Evolutionary conservation across 2,329 filamentous ascomycete genomes (phyloP), one percentile per base, ranked within the genome.

Genomic region (Fonsecaea pugnacius): DNA sequence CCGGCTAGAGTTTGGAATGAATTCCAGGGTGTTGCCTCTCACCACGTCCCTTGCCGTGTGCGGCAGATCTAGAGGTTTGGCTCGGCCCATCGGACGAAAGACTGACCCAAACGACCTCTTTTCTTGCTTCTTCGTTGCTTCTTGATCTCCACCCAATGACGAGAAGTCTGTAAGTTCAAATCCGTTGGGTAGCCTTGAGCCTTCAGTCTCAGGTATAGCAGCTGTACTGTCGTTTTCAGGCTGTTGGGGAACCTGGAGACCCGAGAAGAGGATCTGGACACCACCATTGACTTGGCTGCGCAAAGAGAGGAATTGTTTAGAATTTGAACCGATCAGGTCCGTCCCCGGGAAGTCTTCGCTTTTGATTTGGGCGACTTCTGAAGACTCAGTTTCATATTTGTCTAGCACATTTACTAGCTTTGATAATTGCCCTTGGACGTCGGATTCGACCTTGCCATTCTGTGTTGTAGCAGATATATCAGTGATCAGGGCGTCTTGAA

Each of bases 251-350:
- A 85, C 82, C 69, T 90, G 91, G 56, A 96, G 80, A 75, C 93
- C 96, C 3, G 94, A 96, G 75, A 95, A 97, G 3, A 97, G 81
- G 65, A 94, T 90, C 70, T 88, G 89, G 38, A 90, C 84, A 52
- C 87, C 87, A 1, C 68, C 68, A 21, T 72, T 68, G 50, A 67
- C 65, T 30, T 66, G 60, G 35, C 65, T 68, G n/a, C 67, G 64
- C 36, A 71, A 58, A 8, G 69, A 67, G n/a, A 71, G 53, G 27
- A 71, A 58, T 30, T 71, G 64, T 43, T 64, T 60, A 12, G 54
- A 24, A 21, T 38, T 50, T 27, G 56, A 24, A 27, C 40, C 52
- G 8, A 55, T 43, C 24, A 46, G 57, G 38, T 55, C 62, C 18
- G 60, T 24, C n/a, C 57, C 59, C 3, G 52, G 10, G 9, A 59